Evolutionary conservation across 805 yeast genomes (phyloP).

Genomic region (Hanseniaspora osmophila): DNA sequence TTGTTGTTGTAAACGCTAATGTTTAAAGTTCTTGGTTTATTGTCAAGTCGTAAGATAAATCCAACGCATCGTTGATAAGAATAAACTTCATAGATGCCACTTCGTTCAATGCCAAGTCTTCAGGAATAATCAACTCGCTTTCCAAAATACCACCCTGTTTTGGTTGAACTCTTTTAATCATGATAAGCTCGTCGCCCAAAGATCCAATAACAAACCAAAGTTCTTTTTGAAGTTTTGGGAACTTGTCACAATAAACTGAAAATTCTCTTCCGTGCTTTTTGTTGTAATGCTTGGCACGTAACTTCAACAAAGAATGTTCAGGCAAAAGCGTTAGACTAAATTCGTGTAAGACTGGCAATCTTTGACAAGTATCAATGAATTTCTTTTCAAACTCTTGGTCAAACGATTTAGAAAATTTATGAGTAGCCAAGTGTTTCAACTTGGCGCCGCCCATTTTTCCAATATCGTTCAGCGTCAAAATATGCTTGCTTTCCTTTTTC

Average conservation of each 20-base stretch:
- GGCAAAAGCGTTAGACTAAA: constrained; percentile 20
- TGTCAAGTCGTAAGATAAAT: constrained; percentile 29
- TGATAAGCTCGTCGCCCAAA: constrained; percentile 37
- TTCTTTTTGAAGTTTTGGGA: constrained; percentile 84
- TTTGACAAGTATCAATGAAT: constrained; percentile 38
- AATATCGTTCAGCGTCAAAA: constrained; percentile 25
- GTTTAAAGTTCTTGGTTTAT: constrained; percentile 4
- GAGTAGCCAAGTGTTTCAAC: constrained; percentile 5
- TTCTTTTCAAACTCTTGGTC: constrained; percentile 28
- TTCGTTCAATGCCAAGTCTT: constrained; percentile 13
- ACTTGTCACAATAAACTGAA: constrained; percentile 60
- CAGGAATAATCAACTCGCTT: constrained; percentile 36
- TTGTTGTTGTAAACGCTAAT: no score
- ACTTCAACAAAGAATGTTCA: constrained; percentile 26
- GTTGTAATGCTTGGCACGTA: constrained; percentile 43
- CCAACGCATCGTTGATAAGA: constrained; percentile 55
- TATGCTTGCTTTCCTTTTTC: background rate
- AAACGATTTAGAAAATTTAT: constrained; percentile 7
- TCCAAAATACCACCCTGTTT: constrained; percentile 19
- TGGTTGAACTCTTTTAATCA: constrained; percentile 69
- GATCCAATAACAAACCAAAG: constrained; percentile 74
- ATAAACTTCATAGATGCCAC: constrained; percentile 34
- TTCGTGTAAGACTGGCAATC: constrained; percentile 44
- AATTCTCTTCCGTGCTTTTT: constrained; percentile 36
- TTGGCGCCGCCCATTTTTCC: constrained; percentile 29